Evolutionary conservation across 176 grass and related monocot genomes (phyloP).

Genomic region (Triticum turgidum): DNA sequence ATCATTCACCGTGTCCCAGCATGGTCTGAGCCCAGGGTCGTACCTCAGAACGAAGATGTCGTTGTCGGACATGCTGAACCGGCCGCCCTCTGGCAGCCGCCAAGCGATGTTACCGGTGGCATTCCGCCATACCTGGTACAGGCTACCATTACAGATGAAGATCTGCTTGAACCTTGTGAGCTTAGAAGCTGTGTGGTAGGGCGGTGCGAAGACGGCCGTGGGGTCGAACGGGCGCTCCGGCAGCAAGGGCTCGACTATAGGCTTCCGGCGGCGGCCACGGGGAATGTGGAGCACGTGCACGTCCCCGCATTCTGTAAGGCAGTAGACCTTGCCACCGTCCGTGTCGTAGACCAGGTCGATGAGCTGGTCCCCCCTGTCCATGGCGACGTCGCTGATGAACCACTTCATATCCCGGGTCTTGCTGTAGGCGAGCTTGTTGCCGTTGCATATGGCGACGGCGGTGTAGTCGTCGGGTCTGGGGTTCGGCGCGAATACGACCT

Average conservation of each 20-base stretch:
- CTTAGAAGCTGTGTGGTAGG: neutral
- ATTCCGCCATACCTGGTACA: constrained; percentile 24
- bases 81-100: neutral
- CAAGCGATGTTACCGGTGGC: neutral
- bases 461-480: neutral
- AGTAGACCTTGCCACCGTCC: neutral
- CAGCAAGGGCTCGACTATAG: neutral
- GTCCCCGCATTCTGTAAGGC: neutral
- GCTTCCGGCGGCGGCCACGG: neutral
- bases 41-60: neutral
- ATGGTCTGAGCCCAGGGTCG: neutral
- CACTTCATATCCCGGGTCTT: constrained; percentile 14
- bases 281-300: constrained; percentile 22
- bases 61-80: neutral
- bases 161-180: neutral
- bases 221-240: neutral
- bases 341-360: constrained; percentile 12
- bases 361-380: neutral
- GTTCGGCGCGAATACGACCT: constrained; percentile 20
- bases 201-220: neutral
- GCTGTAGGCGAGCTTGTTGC: neutral
- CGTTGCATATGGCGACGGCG: neutral
- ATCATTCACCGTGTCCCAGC: constrained; percentile 11
- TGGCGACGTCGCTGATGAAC: neutral
- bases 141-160: neutral